Base-by-base conservation (phyloP, 805 yeast genomes). In the Suhomyces xylopsoci region DNA sequence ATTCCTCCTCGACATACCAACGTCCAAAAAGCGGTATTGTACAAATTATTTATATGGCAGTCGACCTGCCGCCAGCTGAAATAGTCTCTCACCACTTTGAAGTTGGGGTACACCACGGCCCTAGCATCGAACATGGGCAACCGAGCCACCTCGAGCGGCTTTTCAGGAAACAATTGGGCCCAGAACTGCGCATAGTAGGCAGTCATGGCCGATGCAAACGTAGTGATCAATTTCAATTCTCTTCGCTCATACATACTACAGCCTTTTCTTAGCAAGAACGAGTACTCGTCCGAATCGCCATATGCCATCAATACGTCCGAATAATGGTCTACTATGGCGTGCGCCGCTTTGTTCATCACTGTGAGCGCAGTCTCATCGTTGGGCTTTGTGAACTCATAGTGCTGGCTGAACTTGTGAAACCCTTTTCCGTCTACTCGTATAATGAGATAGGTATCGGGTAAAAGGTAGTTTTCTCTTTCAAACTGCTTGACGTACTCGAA, bases 211-310 rank as follows among this genome's bases (percentile, higher is more conserved):
- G 96, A 85, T 5, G 90, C 92, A 68, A 94, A 85, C 0, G 96
- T 83, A 2, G 94, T 81, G 0, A 88, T 83, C 30, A 94, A 70
- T 66, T 94, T 94, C 68, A 83, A 79, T 55, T 88, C 92, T 54
- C 99, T 72, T 61, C 98, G 75, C 58, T 92, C 96, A 62, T 87
- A 93, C 54, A 93, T 66, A 1, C 70, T 71, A n/a, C 94, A 83
- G 30, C 75, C 75, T 44, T 78, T 81, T 32, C 83, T 73, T 49
- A 94, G 69, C 5, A 93, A 80, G 67, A 93, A 93, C 12, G 93
- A 86, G 65, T 88, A 94, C 71, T 94, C 99, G 68, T 94, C 99
- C 38, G 96, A 87, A 62, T 94, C 98, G 0, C 99, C 99, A 65
- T 87, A 94, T 0, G 97, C 96, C 66, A 92, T 57, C 8, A 85